phyloP scores from a whole-genome alignment of 1,284 basidiomycete genomes.

The Erythrobasidium hasegawianum region DNA sequence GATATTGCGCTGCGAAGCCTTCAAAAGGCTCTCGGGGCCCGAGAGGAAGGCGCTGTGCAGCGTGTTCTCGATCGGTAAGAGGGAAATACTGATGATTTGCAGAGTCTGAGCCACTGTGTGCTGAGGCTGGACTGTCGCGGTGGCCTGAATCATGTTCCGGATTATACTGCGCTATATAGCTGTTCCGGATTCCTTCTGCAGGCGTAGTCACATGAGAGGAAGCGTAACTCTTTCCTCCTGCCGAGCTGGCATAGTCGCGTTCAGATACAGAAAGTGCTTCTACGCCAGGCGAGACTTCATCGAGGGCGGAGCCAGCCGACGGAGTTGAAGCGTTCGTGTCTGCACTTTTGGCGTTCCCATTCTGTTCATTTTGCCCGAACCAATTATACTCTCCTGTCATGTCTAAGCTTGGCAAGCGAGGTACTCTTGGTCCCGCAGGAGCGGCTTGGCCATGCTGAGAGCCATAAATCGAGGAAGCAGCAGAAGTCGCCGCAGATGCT shows the following conservation, averaged over 20 bases:
- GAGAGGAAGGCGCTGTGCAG: not conserved
- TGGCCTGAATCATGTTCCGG: not conserved
- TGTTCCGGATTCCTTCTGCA: not conserved
- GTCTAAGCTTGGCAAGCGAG: constrained; percentile 32
- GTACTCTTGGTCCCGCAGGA: constrained; percentile 7
- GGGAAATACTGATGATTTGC: not conserved
- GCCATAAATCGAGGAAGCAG: too few species aligned
- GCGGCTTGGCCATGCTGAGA: not conserved
- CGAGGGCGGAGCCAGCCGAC: not conserved
- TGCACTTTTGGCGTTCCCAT: not conserved
- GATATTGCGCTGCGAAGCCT: not conserved
- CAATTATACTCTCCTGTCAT: constrained; percentile 22
- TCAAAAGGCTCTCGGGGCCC: not conserved
- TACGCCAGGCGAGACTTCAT: constrained; percentile 4
- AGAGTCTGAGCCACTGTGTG: not conserved
- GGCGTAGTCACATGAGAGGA: constrained; percentile 3
- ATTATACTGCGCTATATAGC: not conserved
- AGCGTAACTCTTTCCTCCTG: not conserved
- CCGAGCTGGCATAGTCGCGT: not conserved
- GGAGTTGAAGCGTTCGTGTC: not conserved
- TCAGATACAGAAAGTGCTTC: not conserved
- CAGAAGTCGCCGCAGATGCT: too few species aligned
- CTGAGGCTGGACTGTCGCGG: not conserved
- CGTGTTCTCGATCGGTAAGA: not conserved
- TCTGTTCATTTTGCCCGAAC: constrained; percentile 12